Conservation (phyloP, 2,329 filamentous ascomycete genomes). For the Tolypocladium pustulatum region DNA sequence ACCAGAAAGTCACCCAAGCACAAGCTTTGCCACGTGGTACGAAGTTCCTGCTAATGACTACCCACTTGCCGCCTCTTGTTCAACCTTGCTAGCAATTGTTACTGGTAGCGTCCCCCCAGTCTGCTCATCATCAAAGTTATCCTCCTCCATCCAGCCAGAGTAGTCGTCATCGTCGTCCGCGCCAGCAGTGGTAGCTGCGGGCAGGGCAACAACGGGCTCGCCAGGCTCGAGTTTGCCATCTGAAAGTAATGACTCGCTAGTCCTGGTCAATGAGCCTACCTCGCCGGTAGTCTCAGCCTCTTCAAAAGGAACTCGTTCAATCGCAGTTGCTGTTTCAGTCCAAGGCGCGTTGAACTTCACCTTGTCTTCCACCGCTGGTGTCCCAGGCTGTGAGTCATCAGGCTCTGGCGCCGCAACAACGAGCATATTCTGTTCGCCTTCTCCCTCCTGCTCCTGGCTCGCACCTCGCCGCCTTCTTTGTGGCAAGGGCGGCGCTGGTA, state of each 20-base stretch:
- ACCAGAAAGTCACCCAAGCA: neutral
- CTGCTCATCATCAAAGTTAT: constrained; percentile 8
- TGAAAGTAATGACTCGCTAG: neutral
- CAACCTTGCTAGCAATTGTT: neutral
- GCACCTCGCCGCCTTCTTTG: constrained; percentile 27
- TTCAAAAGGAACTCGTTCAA: neutral
- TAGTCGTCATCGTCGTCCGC: constrained; percentile 22
- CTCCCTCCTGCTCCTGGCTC: constrained; percentile 22
- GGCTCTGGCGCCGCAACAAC: constrained; percentile 56
- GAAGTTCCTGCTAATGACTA: neutral
- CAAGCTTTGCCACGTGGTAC: neutral
- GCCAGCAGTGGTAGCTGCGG: constrained; percentile 2
- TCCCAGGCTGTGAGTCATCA: constrained; percentile 47
- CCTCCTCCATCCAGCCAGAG: constrained; percentile 24
- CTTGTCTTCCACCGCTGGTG: constrained; percentile 31
- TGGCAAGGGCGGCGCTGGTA: constrained; percentile 35
- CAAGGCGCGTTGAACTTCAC: constrained; percentile 7
- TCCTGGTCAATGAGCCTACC: neutral
- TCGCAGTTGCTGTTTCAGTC: constrained; percentile 2
- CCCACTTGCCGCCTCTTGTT: neutral
- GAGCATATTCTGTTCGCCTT: constrained; percentile 42
- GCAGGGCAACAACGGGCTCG: constrained; percentile 8
- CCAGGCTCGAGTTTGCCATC: neutral
- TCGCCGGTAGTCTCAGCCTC: constrained; percentile 4
- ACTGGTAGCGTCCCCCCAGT: neutral